Conservation (phyloP, 331 rosid genomes). For the Dryas integrifolia region DNA sequence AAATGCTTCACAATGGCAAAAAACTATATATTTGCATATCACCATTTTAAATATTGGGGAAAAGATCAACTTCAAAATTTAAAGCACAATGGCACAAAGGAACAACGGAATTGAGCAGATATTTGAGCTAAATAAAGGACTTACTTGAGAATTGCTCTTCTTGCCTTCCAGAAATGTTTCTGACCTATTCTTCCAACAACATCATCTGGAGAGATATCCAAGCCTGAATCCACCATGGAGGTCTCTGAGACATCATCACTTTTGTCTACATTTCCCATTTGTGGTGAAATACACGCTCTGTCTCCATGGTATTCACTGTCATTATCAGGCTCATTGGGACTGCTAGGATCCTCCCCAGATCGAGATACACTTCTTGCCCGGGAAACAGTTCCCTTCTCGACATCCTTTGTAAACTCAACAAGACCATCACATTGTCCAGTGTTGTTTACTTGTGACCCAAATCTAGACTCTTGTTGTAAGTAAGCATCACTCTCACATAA, state of each 20-base stretch:
- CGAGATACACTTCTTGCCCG: constrained; percentile 32
- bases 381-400: constrained; percentile 34
- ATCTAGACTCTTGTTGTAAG: constrained; percentile 37
- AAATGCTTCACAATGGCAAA: constrained; percentile 21
- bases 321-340: constrained; percentile 41
- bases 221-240: constrained; percentile 56
- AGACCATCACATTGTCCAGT: constrained; percentile 37
- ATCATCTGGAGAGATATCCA: constrained; percentile 75
- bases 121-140: constrained; percentile 27
- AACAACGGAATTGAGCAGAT: constrained; percentile 19
- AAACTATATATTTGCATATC: not conserved
- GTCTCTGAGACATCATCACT: constrained; percentile 61
- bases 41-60: not conserved
- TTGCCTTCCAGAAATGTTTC: constrained; percentile 93
- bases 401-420: constrained; percentile 44
- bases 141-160: constrained; percentile 84
- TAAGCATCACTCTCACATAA: constrained; percentile 37
- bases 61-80: constrained; percentile 17
- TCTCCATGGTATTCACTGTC: constrained; percentile 33
- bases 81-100: constrained; percentile 26
- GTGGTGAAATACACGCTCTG: constrained; percentile 31
- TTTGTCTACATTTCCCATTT: constrained; percentile 48
- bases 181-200: constrained; percentile 82
- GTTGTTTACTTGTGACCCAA: constrained; percentile 34
- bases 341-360: constrained; percentile 33